Percentiles rank a stretch among this genome's conserved stretches.
These are phyloP conservation scores for Fraxinus anomala DNA, from an alignment of 257 asterid species.

Conservation along the genomic window DNA sequence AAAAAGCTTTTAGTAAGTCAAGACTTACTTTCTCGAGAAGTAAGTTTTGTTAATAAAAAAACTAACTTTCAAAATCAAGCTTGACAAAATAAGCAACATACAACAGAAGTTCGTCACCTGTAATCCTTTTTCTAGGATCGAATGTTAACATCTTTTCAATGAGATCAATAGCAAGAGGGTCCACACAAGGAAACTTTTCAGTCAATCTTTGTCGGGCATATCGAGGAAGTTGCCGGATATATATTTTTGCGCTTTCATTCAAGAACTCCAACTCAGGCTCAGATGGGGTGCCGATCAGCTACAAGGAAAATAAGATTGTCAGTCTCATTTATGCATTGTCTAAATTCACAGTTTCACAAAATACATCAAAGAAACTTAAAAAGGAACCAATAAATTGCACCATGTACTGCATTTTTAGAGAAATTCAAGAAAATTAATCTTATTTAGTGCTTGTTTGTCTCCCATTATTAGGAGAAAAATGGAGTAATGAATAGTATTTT, in stretches of 20 bases:
- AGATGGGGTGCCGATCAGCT: conserved; percentile 94
- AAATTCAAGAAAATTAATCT: conserved; percentile 2
- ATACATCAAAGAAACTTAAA: not conserved
- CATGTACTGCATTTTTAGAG: not conserved
- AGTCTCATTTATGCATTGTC: conserved; percentile 18
- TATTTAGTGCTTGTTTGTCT: not conserved
- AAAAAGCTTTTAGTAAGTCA: no score
- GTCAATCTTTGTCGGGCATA: conserved; percentile 72
- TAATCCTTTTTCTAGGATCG: conserved; percentile 88
- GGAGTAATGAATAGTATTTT: no score
- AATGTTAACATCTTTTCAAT: conserved; percentile 93
- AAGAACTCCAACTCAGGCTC: conserved; percentile 87
- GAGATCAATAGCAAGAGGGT: conserved; percentile 93
- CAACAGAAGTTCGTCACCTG: conserved; percentile 49
- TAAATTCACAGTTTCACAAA: no score
- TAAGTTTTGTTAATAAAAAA: not conserved
- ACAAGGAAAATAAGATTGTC: conserved; percentile 30
- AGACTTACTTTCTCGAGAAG: not conserved
- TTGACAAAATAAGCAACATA: not conserved
- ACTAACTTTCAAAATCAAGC: not conserved
- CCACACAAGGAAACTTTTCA: conserved; percentile 82
- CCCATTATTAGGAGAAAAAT: no score
- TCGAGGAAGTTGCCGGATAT: conserved; percentile 85
- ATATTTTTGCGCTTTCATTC: conserved; percentile 88
- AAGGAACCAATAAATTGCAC: not conserved